Evolutionary conservation across 768 basidiomycete species (phyloP), one percentile per base, ranked within the genome.

Genomic region (Boletellus ananiceps): DNA sequence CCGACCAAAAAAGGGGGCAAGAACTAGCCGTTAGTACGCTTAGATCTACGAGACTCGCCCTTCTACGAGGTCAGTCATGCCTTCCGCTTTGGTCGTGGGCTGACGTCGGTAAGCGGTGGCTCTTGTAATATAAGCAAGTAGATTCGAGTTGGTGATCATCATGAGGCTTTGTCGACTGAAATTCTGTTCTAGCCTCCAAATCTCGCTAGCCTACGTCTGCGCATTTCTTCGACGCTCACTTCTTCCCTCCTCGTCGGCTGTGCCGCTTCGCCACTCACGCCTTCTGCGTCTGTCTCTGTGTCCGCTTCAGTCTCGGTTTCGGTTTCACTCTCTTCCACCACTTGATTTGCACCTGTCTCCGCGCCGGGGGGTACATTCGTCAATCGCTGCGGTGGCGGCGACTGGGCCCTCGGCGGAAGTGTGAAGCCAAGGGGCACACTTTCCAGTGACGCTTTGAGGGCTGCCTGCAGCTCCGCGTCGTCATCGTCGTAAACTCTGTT

Each of bases 381-480:
- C 25, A 58, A 33, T 53, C 56, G 64, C 19, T 54, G 58, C 15
- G 58, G 55, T 14, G 44, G 57, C 0, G 38, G 55, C 9, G 52
- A 46, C 27, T 50, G 39, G 14, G 54, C 29, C 11, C 36, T 47
- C n/a, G 52, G 46, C 31, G 74, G 73, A 5, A 73, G 57, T 23
- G 66, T 56, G 68, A 74, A 83, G 27, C 74, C 84, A 35, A 69
- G 66, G 1, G 86, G 83, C 18, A 82, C 64, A 36, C 71, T 71
- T 61, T 86, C 85, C 53, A 94, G 71, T 33, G 91, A 93, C 2
- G 90, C 93, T 61, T 74, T 83, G 41, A 95, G 72, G 5, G 93
- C 93, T 11, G 91, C 92, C 68, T 94, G 93, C 40, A 95, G 69
- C 57, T 88, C 85, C 19, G 79, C 81, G 58, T 95, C 92, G 44